Base-by-base conservation (phyloP, 1,284 basidiomycete species). In the Rhodotorula glutinis region DNA sequence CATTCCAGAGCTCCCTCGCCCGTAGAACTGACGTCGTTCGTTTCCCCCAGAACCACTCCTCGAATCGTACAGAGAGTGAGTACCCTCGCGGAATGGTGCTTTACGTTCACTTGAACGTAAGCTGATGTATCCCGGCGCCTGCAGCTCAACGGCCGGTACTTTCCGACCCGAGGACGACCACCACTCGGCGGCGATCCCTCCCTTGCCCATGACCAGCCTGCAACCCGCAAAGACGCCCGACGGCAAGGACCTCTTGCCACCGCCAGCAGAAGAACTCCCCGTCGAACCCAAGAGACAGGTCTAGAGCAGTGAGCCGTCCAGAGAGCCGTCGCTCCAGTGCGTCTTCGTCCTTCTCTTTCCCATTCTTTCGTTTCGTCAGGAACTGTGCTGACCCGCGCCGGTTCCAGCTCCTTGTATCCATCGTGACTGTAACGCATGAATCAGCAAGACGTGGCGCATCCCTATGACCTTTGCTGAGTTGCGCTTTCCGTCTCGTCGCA, bases 131-230 rank as follows among this genome's bases (percentile, higher is more conserved):
- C 33, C 33, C 33, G 33, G n/a, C n/a, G n/a, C n/a, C 33, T 38
- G 23, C 69, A 71, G 69, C 3, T 73, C 72, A 4, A 73, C 72
- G 0, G 2, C 29, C 3, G 72, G 72, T 3, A 65, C 64, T 5
- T 73, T 73, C 63, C 61, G 56, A 13, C 72, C 72, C 5, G 62
- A 66, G 40, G 67, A 71, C 60, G 72, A 73, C 58, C 65, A 71
- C 40, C 72, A 73, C 53, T 51, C 72, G 3, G 72, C 69, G 0
- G 63, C 69, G 29, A 64, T 63, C 8, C 71, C 71, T 2, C 57
- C 66, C 2, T 53, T 73, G 2, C 71, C 71, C 7, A 54, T 57
- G 19, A 73, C 71, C 8, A 44, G 44, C 17, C 52, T 70, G 3
- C 56, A 57, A 21, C 71, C 62, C 13, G 69, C 44, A 33, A 73